phyloP scores from a whole-genome alignment of 78 protist genomes.

The Speleostelium caveatum region DNA sequence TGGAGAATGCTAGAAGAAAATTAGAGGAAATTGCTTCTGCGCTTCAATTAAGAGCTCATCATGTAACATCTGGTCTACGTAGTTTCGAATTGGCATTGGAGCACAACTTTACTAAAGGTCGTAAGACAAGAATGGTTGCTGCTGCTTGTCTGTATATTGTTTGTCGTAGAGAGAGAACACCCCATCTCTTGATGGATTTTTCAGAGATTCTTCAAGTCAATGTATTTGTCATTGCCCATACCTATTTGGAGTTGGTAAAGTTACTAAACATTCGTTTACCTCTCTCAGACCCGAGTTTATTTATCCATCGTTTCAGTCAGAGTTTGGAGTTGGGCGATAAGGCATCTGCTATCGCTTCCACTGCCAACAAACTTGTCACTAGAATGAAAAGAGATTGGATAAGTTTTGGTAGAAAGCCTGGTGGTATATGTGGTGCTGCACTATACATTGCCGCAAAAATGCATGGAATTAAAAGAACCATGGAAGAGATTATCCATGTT shows the following conservation, averaged over 20 bases:
- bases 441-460: conserved; percentile 95
- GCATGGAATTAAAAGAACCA: conserved; percentile 92
- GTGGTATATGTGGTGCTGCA: conserved; percentile 97
- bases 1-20: conserved; percentile 49
- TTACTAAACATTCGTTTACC: conserved; percentile 75
- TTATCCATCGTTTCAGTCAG: conserved; percentile 91
- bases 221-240: conserved; percentile 87
- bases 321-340: conserved; percentile 91
- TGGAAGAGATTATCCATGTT: conserved; percentile 83
- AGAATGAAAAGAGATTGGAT: conserved; percentile 98
- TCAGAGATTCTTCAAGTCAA: conserved; percentile 85
- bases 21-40: conserved; percentile 18
- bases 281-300: conserved; percentile 93
- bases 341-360: conserved; percentile 46
- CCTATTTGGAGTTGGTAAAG: conserved; percentile 80
- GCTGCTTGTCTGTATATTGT: conserved; percentile 94
- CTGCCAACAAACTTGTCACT: conserved; percentile 91
- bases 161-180: conserved; percentile 89
- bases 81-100: conserved; percentile 60
- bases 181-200: conserved; percentile 93
- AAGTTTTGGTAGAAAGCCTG: conserved; percentile 93
- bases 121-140: conserved; percentile 73
- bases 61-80: conserved; percentile 32
- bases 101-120: conserved; percentile 62
- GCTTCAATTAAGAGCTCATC: conserved; percentile 9